Base-by-base conservation (phyloP, 768 basidiomycete species). In the Phallus indusiatus region DNA sequence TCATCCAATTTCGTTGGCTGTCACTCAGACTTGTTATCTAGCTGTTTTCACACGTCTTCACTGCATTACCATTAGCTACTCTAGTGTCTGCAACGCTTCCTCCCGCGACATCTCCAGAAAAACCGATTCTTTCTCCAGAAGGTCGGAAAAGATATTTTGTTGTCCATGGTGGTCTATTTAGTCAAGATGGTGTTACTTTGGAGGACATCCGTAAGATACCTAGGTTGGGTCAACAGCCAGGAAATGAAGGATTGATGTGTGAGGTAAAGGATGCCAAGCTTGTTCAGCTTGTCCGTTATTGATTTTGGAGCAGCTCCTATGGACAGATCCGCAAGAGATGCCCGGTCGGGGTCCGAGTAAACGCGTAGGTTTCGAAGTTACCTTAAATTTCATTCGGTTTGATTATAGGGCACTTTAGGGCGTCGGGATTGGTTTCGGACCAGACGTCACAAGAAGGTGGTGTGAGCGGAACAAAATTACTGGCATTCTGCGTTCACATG, bases 211-310 rank as follows among this genome's bases (percentile, higher is more conserved):
- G 87, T 22, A 89, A 90, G 70, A 85, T 98, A 59, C 81, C 86
- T 53, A 84, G 96, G 47, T 80, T 93, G 62, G 91, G 91, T 33
- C 77, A 81, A 59, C 95, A 99, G 70, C 96, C 96, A 8, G 94
- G 93, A 49, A 87, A 91, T 61, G 90, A 94, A 66, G 95, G 95
- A 2, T 72, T 98, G 52, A 97, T 99, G 90, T 95, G 92, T 88
- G 71, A 72, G 86, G 81, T 22, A 24, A 63, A 42, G 14, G 10
- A 9, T 24, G 4, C 21, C 10, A 33, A 53, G 50, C 21, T 42
- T n/a, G 12, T n/a, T 14, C 2, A 37, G 4, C 42, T 42, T 20
- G 12, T 51, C 50, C 12, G 5, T 51, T 16, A 51, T 20, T 51
- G 14, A 34, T 17, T 16, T 51, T 16, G 12, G 20, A 65, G 18